phyloP scores from a whole-genome alignment of 1,284 basidiomycete species.

The Rhodotorula sp. region DNA sequence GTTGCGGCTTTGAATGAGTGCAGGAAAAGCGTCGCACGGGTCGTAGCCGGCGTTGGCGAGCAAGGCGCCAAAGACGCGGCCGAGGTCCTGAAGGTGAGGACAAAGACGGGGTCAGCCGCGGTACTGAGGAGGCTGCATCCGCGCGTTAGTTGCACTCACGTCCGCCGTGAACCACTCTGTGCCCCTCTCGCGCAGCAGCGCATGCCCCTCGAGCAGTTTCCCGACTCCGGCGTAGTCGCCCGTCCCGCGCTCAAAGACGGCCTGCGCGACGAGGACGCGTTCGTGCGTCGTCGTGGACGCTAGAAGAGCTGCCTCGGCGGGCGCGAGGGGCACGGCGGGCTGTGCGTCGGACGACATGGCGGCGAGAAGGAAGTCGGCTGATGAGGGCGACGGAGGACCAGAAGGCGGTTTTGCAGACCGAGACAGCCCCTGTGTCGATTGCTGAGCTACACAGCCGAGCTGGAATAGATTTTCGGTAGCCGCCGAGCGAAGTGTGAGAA shows the following conservation, averaged over 20 bases:
- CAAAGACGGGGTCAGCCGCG: not conserved
- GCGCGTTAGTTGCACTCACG: conserved; percentile 2
- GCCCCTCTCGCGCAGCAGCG: conserved; percentile 1
- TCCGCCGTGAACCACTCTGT: conserved; percentile 23
- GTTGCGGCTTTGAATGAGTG: not conserved
- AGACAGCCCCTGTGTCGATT: too few species aligned
- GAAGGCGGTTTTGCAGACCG: too few species aligned
- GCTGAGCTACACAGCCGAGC: too few species aligned
- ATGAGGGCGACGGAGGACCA: too few species aligned
- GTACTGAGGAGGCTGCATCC: too few species aligned
- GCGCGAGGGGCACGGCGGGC: not conserved
- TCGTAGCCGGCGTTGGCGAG: conserved; percentile 10
- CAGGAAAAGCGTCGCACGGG: conserved; percentile 1
- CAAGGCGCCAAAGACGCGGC: conserved; percentile 10
- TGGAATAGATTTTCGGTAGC: too few species aligned
- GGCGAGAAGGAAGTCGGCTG: too few species aligned
- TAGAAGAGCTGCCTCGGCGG: conserved; percentile 8
- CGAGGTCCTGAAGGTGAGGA: conserved; percentile 2
- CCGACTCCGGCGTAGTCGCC: conserved; percentile 55
- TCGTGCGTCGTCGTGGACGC: conserved; percentile 24
- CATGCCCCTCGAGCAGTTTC: conserved; percentile 25
- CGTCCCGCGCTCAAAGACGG: conserved; percentile 61
- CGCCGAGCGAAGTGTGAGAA: too few species aligned
- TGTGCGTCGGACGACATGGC: too few species aligned
- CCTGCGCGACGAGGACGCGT: conserved; percentile 38